These are phyloP conservation scores for Akanthomyces lecanii DNA, from an alignment of 2,329 filamentous ascomycete species.

Conservation along the genomic window DNA sequence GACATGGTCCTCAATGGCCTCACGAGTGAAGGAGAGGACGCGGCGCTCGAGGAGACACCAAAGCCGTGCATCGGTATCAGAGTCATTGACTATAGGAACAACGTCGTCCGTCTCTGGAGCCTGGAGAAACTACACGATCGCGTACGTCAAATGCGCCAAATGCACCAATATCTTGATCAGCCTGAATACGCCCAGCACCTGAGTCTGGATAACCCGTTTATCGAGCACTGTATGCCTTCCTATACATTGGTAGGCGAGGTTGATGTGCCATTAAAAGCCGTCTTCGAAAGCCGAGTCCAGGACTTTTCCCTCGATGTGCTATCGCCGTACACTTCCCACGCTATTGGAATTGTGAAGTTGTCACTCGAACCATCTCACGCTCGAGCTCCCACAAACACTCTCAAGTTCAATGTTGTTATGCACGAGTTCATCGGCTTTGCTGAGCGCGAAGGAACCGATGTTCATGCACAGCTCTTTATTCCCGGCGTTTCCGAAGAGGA, in stretches of 20 bases:
- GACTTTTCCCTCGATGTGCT: slow-evolving; percentile 89
- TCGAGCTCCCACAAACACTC: slow-evolving; percentile 81
- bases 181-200: slow-evolving; percentile 94
- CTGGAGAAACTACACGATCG: slow-evolving; percentile 85
- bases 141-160: slow-evolving; percentile 88
- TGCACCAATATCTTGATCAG: slow-evolving; percentile 93
- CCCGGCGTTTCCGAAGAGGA: slow-evolving; percentile 85
- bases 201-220: slow-evolving; percentile 87
- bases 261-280: slow-evolving; percentile 85
- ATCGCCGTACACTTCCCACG: slow-evolving; percentile 87
- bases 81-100: slow-evolving; percentile 84
- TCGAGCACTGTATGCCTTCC: slow-evolving; percentile 83
- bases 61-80: slow-evolving; percentile 91
- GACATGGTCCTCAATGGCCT: slow-evolving; percentile 93
- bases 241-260: slow-evolving; percentile 92
- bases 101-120: slow-evolving; percentile 89
- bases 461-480: slow-evolving; percentile 95
- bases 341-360: slow-evolving; percentile 84
- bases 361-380: slow-evolving; percentile 92
- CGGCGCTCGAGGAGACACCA: slow-evolving; percentile 70
- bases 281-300: slow-evolving; percentile 91
- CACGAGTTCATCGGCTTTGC: slow-evolving; percentile 92
- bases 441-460: slow-evolving; percentile 89
- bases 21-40: slow-evolving; percentile 76
- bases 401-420: slow-evolving; percentile 99